Evolutionary conservation across 2,329 filamentous ascomycete species (phyloP), one percentile per base, ranked within the genome.

Genomic region (Grosmannia clavigera): DNA sequence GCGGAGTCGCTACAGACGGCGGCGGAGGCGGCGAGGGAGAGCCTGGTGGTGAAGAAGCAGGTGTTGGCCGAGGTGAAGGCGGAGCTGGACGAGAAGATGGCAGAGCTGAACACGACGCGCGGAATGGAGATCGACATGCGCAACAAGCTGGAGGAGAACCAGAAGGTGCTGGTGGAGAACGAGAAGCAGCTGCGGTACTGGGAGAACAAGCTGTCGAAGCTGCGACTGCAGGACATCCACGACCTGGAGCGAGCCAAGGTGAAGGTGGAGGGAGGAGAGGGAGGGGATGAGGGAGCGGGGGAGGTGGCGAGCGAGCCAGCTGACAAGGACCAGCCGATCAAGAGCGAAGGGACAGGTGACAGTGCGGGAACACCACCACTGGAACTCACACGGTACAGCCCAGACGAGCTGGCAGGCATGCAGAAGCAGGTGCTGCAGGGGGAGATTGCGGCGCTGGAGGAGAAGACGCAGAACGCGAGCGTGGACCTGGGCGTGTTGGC

Each of bases 111-210:
- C 69, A 87, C 90, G 68, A 95, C 88, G 0, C 84, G 92, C 11
- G 92, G 90, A 0, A 78, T 87, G 3, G 94, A 99, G 72, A 96
- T 99, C 63, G 94, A 99, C 73, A 96, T 97, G 91, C 88, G 89
- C 64, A 97, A 97, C 74, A 95, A 95, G 75, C 85, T 99, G 1
- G 94, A 97, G 69, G 92, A 97, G 70, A 94, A 92, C 71, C 88
- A 96, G 65, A 99, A 99, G 74, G 83, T 86, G 11, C 80, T 97
- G 16, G 73, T 76, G 0, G 92, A 97, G 69, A 96, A 95, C 72
- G 85, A 95, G 71, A 92, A 89, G 73, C 85, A 88, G 62, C 80
- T 88, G 50, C 81, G 80, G 46, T 90, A 96, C 75, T 97, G 92
- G 91, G 78, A 91, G 59, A 90, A 96, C 62, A 96, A 97, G 75